A percentile compares a stretch with the other conserved stretches of the same genome.
Conservation (phyloP, 257 asterid genomes). For the Plantago ovata region DNA sequence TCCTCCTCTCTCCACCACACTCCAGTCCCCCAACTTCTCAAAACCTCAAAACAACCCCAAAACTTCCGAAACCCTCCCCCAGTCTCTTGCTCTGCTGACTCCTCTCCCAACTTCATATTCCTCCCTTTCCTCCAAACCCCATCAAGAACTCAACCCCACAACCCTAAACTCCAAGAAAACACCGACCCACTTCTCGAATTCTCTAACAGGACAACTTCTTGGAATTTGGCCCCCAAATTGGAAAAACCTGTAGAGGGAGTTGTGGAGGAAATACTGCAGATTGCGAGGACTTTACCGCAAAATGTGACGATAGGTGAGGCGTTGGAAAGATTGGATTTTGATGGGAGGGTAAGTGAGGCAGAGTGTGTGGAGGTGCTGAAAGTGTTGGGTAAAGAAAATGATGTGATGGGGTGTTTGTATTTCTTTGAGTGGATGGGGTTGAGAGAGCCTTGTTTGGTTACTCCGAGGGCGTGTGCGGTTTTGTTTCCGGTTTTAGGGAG, state of each 20-base stretch:
- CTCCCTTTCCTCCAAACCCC: constrained; percentile 71
- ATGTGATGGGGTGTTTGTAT: constrained; percentile 57
- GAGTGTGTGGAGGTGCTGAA: constrained; percentile 72
- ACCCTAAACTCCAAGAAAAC: constrained; percentile 71
- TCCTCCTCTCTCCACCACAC: constrained; percentile 19
- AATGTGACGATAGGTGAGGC: constrained; percentile 76
- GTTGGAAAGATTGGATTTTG: constrained; percentile 43
- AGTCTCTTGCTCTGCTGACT: constrained; percentile 27
- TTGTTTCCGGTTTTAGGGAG: constrained; percentile 66
- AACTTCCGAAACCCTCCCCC: constrained; percentile 17
- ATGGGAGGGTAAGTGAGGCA: constrained; percentile 46
- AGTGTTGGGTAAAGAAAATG: constrained; percentile 53
- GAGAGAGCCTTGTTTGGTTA: constrained; percentile 64
- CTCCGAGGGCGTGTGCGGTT: constrained; percentile 68
- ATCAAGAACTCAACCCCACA: constrained; percentile 29
- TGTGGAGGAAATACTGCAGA: constrained; percentile 47
- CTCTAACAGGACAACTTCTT: constrained; percentile 68
- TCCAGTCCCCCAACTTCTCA: constrained; percentile 24
- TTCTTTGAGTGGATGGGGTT: constrained; percentile 93
- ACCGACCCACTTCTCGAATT: constrained; percentile 46
- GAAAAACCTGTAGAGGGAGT: constrained; percentile 30
- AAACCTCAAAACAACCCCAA: constrained; percentile 26
- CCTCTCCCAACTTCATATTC: constrained; percentile 52
- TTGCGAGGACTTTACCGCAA: constrained; percentile 51
- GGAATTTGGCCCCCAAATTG: constrained; percentile 56